Percentiles rank a stretch among this genome's conserved stretches.
These are phyloP conservation scores for Salvia rosmarinus DNA, from an alignment of 257 asterid species.

Conservation along the genomic window DNA sequence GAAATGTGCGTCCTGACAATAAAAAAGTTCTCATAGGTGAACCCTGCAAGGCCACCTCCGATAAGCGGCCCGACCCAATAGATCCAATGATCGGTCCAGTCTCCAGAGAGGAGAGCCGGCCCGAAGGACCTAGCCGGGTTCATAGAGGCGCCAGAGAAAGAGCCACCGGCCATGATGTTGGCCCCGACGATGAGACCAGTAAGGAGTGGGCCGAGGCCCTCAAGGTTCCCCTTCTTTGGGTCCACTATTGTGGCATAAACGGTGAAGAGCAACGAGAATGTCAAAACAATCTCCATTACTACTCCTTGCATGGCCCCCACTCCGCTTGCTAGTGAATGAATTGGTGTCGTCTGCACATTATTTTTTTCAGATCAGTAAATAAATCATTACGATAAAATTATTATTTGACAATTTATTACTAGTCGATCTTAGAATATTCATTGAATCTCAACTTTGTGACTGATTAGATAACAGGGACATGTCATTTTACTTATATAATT, in stretches of 20 bases:
- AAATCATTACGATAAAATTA: neutral
- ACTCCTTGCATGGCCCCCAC: slow-evolving; percentile 67
- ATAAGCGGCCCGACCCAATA: slow-evolving; percentile 94
- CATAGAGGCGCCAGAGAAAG: slow-evolving; percentile 93
- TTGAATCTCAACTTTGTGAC: neutral
- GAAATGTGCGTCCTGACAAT: slow-evolving; percentile 63
- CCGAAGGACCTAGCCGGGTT: slow-evolving; percentile 95
- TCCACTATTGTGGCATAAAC: slow-evolving; percentile 92
- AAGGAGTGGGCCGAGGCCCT: slow-evolving; percentile 82
- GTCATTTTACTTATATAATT: neutral
- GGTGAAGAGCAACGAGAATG: slow-evolving; percentile 80
- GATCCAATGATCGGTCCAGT: slow-evolving; percentile 94
- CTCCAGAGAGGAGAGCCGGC: slow-evolving; percentile 82
- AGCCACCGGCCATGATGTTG: slow-evolving; percentile 91
- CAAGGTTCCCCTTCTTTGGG: slow-evolving; percentile 81
- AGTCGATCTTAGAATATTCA: neutral
- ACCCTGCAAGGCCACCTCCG: slow-evolving; percentile 92
- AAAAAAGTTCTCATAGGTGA: slow-evolving; percentile 75
- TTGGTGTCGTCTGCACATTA: slow-evolving; percentile 65
- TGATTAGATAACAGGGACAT: neutral
- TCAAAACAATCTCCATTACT: slow-evolving; percentile 79
- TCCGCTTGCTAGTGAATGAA: slow-evolving; percentile 78
- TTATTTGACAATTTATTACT: too few species aligned
- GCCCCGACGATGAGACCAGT: slow-evolving; percentile 94
- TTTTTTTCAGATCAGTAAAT: neutral